Conservation (phyloP, 331 rosid species). For the Pyrus hybrid region DNA sequence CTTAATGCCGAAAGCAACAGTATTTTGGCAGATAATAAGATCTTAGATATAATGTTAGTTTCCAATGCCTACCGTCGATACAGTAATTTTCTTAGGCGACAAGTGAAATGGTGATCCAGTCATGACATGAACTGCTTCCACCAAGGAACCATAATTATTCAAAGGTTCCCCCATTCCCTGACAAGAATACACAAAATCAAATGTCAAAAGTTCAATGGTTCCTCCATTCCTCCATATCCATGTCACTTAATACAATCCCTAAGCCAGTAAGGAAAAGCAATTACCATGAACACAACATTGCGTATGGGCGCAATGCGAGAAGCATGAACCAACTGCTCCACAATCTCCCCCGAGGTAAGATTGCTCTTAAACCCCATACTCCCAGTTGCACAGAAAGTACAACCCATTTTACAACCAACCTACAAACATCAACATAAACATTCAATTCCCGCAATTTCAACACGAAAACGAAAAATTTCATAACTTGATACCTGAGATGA, state of each 20-base stretch:
- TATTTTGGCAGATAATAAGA: not conserved
- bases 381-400: constrained; percentile 94
- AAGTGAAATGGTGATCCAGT: constrained; percentile 68
- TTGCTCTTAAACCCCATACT: constrained; percentile 85
- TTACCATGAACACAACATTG: constrained; percentile 90
- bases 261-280: not conserved
- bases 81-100: constrained; percentile 69
- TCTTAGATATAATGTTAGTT: not conserved
- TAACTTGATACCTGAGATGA: constrained; percentile 67
- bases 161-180: constrained; percentile 99
- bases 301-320: constrained; percentile 66
- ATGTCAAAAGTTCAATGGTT: not conserved
- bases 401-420: constrained; percentile 99
- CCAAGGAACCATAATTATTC: constrained; percentile 72
- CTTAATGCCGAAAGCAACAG: not conserved
- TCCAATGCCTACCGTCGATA: constrained; percentile 59
- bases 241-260: not conserved
- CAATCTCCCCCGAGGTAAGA: constrained; percentile 71
- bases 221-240: not conserved
- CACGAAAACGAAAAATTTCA: not conserved
- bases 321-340: constrained; percentile 87
- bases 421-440: constrained; percentile 2
- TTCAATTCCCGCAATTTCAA: not conserved
- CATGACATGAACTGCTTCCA: constrained; percentile 78
- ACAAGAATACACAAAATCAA: not conserved